phyloP scores from a whole-genome alignment of 2,329 filamentous ascomycete species.

The Pseudocercospora fijiensis region DNA sequence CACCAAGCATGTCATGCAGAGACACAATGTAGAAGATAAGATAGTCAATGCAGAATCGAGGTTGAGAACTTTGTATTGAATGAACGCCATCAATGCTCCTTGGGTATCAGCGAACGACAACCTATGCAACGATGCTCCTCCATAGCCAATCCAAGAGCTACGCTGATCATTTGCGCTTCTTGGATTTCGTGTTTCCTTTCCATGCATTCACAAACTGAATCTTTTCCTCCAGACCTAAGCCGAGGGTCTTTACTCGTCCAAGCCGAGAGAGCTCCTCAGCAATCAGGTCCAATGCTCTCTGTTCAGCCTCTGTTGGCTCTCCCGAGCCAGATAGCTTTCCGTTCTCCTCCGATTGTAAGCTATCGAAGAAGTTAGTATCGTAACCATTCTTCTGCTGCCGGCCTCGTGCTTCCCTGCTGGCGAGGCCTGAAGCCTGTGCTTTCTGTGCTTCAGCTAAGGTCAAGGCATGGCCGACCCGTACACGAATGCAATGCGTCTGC shows the following conservation, averaged over 20 bases:
- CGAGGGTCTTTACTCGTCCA: conserved; percentile 84
- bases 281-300: conserved; percentile 71
- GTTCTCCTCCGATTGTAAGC: conserved; percentile 40
- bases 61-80: background rate
- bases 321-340: conserved; percentile 26
- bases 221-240: conserved; percentile 80
- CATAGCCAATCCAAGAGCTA: background rate
- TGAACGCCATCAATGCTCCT: background rate
- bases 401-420: conserved; percentile 28
- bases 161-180: conserved; percentile 17
- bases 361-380: conserved; percentile 50
- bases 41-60: background rate
- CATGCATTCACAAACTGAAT: conserved; percentile 74
- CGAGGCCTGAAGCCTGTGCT: conserved; percentile 30
- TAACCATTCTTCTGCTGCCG: conserved; percentile 37
- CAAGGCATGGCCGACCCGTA: conserved; percentile 75
- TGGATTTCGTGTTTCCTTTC: conserved; percentile 36
- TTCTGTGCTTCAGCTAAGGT: conserved; percentile 47
- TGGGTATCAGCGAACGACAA: conserved; percentile 4
- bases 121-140: background rate
- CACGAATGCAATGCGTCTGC: conserved; percentile 84
- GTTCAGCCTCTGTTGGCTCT: conserved; percentile 57
- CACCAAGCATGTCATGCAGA: background rate
- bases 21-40: background rate
- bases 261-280: conserved; percentile 84